phyloP scores from a whole-genome alignment of 2,329 filamentous ascomycete species.

The Exophiala alcalophila region DNA sequence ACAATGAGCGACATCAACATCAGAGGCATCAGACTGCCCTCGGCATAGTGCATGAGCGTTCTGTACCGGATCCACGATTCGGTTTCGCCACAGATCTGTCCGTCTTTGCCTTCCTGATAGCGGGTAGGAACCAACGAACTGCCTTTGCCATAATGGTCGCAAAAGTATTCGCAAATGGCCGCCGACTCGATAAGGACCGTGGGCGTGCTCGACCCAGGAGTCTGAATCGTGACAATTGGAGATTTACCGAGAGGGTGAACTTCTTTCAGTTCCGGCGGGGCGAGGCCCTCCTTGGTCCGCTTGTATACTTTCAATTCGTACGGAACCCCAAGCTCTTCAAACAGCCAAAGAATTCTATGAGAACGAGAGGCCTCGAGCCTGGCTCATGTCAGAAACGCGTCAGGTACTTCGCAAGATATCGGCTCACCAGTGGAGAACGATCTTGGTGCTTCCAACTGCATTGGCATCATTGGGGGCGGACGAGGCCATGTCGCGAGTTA shows the following conservation, averaged over 20 bases:
- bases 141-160: conserved; percentile 59
- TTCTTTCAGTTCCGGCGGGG: conserved; percentile 71
- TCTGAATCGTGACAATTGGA: conserved; percentile 68
- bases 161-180: conserved; percentile 76
- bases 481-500: conserved; percentile 7
- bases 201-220: conserved; percentile 45
- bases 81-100: conserved; percentile 55
- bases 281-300: conserved; percentile 62
- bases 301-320: conserved; percentile 81
- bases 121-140: conserved; percentile 50
- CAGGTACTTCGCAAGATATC: neutral
- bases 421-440: conserved; percentile 63
- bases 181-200: conserved; percentile 76
- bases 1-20: conserved; percentile 65
- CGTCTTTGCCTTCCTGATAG: conserved; percentile 54
- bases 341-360: conserved; percentile 79
- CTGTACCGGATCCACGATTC: conserved; percentile 60
- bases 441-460: conserved; percentile 38
- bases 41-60: conserved; percentile 78
- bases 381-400: conserved; percentile 5
- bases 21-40: conserved; percentile 76
- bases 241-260: conserved; percentile 86
- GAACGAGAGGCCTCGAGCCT: conserved; percentile 83
- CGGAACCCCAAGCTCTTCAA: conserved; percentile 74
- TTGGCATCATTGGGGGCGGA: neutral